These are phyloP conservation scores for Gossypium rotundifolium DNA, from an alignment of 345 rosid genomes.

Conservation along the genomic window DNA sequence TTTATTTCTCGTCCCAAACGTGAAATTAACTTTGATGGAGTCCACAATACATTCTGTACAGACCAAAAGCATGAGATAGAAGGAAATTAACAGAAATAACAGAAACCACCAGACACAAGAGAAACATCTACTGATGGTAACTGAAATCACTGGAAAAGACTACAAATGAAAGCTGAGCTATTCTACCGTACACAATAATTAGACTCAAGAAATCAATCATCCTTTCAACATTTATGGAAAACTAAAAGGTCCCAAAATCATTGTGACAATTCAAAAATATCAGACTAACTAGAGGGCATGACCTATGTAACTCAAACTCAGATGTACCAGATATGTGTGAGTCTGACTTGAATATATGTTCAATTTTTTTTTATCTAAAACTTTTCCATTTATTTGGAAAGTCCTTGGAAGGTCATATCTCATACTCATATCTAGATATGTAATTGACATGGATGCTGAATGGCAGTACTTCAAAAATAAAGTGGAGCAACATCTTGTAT, in stretches of 20 bases:
- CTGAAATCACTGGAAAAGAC: background rate
- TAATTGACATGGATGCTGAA: no score
- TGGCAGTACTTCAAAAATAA: no score
- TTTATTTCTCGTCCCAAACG: constrained; percentile 87
- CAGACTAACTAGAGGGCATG: background rate
- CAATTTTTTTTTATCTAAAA: no score
- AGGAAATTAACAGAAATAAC: background rate
- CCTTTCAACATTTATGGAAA: background rate
- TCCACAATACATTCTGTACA: constrained; percentile 64
- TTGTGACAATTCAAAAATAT: background rate
- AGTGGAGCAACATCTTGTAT: no score
- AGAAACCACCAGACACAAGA: background rate
- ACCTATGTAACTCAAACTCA: background rate
- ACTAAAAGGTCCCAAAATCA: background rate
- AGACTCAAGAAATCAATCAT: background rate
- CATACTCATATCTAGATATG: no score
- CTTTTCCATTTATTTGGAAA: no score
- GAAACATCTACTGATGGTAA: background rate
- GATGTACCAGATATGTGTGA: no score
- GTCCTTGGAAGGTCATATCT: no score
- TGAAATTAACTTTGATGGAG: constrained; percentile 80
- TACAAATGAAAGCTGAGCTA: background rate
- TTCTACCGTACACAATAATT: background rate
- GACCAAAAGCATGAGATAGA: constrained; percentile 12
- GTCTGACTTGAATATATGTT: no score